Evolutionary conservation across 2,329 filamentous ascomycete genomes (phyloP).

Genomic region (Coniochaeta sp.): DNA sequence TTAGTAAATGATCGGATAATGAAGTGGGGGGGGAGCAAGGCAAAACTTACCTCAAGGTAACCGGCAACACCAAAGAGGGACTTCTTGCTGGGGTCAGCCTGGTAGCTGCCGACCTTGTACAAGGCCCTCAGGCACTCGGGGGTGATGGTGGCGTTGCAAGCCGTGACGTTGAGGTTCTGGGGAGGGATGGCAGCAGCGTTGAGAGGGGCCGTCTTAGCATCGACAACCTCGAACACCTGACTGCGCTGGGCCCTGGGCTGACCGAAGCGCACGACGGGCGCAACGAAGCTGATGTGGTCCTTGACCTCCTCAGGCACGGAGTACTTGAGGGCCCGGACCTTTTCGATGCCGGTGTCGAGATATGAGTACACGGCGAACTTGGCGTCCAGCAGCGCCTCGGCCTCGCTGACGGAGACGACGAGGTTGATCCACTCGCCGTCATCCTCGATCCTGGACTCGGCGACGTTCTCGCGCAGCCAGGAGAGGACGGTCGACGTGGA

Average conservation of each 20-base stretch:
- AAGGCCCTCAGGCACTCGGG: slow-evolving; percentile 36
- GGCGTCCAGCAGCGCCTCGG: slow-evolving; percentile 39
- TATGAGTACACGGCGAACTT: slow-evolving; percentile 36
- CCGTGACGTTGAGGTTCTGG: slow-evolving; percentile 13
- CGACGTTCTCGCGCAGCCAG: slow-evolving; percentile 37
- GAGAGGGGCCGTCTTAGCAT: slow-evolving; percentile 9
- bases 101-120: slow-evolving; percentile 36
- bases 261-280: slow-evolving; percentile 41
- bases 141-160: slow-evolving; percentile 31
- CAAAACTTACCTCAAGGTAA: slow-evolving; percentile 29
- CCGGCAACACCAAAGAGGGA: slow-evolving; percentile 57
- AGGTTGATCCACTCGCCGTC: slow-evolving; percentile 34
- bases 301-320: slow-evolving; percentile 24
- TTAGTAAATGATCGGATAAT: slow-evolving; percentile 5
- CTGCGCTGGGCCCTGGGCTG: slow-evolving; percentile 23
- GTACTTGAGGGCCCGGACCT: slow-evolving; percentile 18
- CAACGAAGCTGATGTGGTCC: slow-evolving; percentile 32
- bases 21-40: neutral
- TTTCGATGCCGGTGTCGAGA: slow-evolving; percentile 26
- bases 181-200: slow-evolving; percentile 9
- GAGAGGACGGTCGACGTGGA: slow-evolving; percentile 30
- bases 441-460: slow-evolving; percentile 25
- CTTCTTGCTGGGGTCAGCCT: slow-evolving; percentile 49
- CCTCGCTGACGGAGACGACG: slow-evolving; percentile 28
- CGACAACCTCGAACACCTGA: slow-evolving; percentile 15